Conservation (phyloP, 495 filamentous ascomycete genomes). For the Neurospora sp. region DNA sequence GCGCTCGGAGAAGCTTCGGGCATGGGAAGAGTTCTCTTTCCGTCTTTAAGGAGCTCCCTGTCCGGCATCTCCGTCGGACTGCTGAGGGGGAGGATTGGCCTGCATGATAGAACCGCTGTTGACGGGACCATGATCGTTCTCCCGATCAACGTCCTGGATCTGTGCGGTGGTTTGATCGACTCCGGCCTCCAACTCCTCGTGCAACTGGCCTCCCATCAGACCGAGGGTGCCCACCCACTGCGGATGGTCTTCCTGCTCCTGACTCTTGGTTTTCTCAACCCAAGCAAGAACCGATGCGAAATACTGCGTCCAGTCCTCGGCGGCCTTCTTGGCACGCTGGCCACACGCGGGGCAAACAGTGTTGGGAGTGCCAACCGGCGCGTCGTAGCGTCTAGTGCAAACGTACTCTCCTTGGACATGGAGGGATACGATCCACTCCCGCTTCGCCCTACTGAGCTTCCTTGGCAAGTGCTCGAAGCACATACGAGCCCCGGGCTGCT, state of each 20-base stretch:
- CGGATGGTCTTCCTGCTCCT: not conserved
- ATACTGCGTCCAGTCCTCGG: not conserved
- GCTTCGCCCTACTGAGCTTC: not conserved
- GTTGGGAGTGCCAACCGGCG: not conserved
- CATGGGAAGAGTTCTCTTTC: no score
- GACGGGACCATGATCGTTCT: no score
- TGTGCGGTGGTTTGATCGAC: no score
- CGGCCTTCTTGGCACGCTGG: not conserved
- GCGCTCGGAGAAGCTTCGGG: no score
- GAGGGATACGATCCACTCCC: not conserved
- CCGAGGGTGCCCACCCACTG: not conserved
- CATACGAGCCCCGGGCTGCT: not conserved
- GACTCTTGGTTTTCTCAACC: fast-evolving
- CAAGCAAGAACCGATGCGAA: not conserved
- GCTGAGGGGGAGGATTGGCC: no score
- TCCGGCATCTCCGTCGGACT: no score
- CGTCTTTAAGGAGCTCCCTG: no score
- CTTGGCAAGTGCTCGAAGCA: not conserved
- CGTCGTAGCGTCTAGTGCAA: not conserved
- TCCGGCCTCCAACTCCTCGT: no score
- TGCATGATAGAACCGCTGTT: no score
- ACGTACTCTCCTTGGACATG: fast-evolving
- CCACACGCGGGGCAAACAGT: not conserved
- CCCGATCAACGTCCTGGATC: no score
- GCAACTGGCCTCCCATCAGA: no score